Conservation (phyloP, 345 rosid species). For the Lepidium aucheri region DNA sequence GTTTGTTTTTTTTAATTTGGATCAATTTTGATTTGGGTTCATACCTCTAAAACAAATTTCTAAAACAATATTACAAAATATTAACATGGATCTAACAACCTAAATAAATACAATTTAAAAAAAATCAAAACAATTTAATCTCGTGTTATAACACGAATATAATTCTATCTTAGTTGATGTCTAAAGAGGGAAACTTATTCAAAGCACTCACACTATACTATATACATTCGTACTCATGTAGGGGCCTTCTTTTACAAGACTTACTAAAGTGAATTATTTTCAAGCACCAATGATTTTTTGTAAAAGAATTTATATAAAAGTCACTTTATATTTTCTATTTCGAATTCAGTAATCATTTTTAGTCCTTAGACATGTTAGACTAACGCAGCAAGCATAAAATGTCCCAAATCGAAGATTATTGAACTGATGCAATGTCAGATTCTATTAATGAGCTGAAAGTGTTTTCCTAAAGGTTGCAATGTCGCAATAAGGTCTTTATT, state of each 20-base stretch:
- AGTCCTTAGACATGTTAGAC: background rate
- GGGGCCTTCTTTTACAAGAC: slow-evolving; percentile 12
- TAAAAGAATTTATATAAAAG: background rate
- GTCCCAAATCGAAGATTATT: background rate
- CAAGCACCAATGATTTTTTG: background rate
- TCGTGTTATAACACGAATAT: too few species aligned
- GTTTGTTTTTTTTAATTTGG: too few species aligned
- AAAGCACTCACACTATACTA: background rate
- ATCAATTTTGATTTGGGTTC: too few species aligned
- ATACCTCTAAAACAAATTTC: too few species aligned
- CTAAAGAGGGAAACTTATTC: slow-evolving; percentile 17
- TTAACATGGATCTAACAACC: too few species aligned
- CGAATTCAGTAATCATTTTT: background rate
- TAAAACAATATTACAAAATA: too few species aligned
- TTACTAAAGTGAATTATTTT: background rate
- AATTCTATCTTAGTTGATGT: too few species aligned
- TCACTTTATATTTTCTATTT: background rate
- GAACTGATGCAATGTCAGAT: slow-evolving; percentile 16
- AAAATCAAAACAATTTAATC: too few species aligned
- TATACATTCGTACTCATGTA: background rate
- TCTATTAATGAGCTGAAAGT: slow-evolving; percentile 1
- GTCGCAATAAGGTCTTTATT: slow-evolving; percentile 5
- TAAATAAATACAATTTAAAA: too few species aligned
- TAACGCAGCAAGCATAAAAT: background rate
- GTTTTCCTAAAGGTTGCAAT: slow-evolving; percentile 7